phyloP scores from a whole-genome alignment of 768 basidiomycete species.

The Trametes coccinea region DNA sequence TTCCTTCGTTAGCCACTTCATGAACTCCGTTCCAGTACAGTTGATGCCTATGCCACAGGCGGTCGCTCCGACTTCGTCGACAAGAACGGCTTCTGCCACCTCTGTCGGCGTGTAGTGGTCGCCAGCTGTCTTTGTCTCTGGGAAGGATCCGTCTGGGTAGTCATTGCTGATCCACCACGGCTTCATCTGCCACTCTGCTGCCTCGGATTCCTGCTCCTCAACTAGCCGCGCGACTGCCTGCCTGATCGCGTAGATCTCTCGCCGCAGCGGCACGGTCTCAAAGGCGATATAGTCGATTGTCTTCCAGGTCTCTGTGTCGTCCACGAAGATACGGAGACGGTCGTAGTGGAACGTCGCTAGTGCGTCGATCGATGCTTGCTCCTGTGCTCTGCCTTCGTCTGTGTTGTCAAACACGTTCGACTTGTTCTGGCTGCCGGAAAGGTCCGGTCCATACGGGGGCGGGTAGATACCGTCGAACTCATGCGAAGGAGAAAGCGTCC shows the following conservation, averaged over 20 bases:
- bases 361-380: conserved; percentile 45
- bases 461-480: conserved; percentile 80
- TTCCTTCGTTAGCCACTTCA: conserved; percentile 6
- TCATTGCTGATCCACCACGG: conserved; percentile 78
- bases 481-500: conserved; percentile 61
- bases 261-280: conserved; percentile 71
- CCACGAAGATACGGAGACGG: conserved; percentile 55
- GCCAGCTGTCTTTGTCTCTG: conserved; percentile 39
- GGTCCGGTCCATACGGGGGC: conserved; percentile 66
- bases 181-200: conserved; percentile 38
- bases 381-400: conserved; percentile 34
- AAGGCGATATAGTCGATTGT: conserved; percentile 67
- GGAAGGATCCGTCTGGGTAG: conserved; percentile 51
- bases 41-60: conserved; percentile 73
- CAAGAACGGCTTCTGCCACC: conserved; percentile 45
- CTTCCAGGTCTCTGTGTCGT: conserved; percentile 51
- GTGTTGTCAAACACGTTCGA: conserved; percentile 42
- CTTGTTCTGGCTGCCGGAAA: conserved; percentile 34
- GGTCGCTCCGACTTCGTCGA: conserved; percentile 15
- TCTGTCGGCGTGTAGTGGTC: conserved; percentile 36
- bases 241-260: conserved; percentile 68
- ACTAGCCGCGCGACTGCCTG: conserved; percentile 51
- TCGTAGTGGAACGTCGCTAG: conserved; percentile 64
- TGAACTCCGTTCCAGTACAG: conserved; percentile 52
- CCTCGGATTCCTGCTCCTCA: not conserved